phyloP scores from a whole-genome alignment of 257 asterid species.

The Solanum acaule region DNA sequence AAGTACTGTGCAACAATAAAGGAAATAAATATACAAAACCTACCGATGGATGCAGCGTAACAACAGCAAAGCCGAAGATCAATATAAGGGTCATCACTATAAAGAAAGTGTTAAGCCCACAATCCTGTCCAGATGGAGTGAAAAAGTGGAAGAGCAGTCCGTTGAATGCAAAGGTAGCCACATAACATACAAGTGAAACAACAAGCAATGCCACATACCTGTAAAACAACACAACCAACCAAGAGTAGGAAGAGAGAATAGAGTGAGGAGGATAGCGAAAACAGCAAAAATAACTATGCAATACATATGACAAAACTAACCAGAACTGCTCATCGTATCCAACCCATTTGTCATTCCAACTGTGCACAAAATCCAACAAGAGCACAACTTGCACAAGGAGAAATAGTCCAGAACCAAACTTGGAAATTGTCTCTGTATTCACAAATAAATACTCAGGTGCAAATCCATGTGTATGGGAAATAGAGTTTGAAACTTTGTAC shows the following conservation, averaged over 20 bases:
- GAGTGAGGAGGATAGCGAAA: neutral
- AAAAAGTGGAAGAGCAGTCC: constrained; percentile 83
- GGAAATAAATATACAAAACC: constrained; percentile 18
- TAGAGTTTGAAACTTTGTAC: neutral
- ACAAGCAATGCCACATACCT: constrained; percentile 86
- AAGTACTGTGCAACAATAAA: neutral
- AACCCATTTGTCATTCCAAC: constrained; percentile 98
- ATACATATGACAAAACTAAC: constrained; percentile 23
- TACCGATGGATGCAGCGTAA: constrained; percentile 83
- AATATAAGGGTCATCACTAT: constrained; percentile 61
- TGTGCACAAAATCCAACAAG: constrained; percentile 79
- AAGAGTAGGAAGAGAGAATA: neutral
- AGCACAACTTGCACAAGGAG: constrained; percentile 95
- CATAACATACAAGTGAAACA: constrained; percentile 77
- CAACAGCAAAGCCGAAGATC: constrained; percentile 59
- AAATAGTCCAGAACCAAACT: constrained; percentile 89
- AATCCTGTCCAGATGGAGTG: constrained; percentile 82
- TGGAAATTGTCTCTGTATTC: constrained; percentile 73
- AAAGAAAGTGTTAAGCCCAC: constrained; percentile 89
- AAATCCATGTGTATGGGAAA: neutral
- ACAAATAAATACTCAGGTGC: neutral
- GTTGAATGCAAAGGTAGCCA: constrained; percentile 65
- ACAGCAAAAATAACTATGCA: neutral
- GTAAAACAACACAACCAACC: constrained; percentile 3
- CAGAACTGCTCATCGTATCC: constrained; percentile 90